Percentiles rank a stretch among this genome's conserved stretches.
Conservation (phyloP, 805 yeast species). For the Dipodascopsis uninucleata region DNA sequence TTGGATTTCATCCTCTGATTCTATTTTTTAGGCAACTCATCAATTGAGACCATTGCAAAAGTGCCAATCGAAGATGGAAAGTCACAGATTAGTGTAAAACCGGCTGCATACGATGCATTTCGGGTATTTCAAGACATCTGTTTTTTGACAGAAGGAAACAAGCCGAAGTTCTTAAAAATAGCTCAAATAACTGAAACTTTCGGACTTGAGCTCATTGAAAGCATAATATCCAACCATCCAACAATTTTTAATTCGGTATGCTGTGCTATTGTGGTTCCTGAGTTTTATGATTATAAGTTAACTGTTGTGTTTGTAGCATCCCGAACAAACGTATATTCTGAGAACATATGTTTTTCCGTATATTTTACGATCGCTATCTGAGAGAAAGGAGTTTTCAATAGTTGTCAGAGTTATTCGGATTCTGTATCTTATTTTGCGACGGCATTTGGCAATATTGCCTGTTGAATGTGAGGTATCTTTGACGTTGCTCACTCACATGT, state of each 20-base stretch:
- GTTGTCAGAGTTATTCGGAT: conserved; percentile 74
- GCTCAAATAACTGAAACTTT: conserved; percentile 56
- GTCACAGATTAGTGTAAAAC: conserved; percentile 20
- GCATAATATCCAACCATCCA: conserved; percentile 63
- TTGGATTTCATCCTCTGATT: not conserved
- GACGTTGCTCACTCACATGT: conserved; percentile 67
- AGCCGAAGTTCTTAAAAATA: conserved; percentile 52
- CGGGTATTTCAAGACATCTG: conserved; percentile 72
- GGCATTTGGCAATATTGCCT: conserved; percentile 58
- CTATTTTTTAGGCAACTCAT: not conserved
- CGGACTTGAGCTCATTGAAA: conserved; percentile 80
- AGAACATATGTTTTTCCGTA: conserved; percentile 72
- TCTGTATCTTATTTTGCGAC: conserved; percentile 56
- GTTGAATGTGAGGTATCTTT: conserved; percentile 80
- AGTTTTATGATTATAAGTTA: not conserved
- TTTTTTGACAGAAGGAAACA: conserved; percentile 55
- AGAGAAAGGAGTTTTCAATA: conserved; percentile 58
- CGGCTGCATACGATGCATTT: conserved; percentile 64
- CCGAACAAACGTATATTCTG: conserved; percentile 63
- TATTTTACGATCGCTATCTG: conserved; percentile 61
- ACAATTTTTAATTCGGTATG: conserved; percentile 43
- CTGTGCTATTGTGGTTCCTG: not conserved
- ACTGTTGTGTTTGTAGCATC: conserved; percentile 46
- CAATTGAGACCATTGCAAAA: conserved; percentile 18
- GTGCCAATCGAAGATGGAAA: conserved; percentile 31